These are phyloP conservation scores for Tuber borchii DNA, from an alignment of 495 filamentous ascomycete genomes.

Conservation along the genomic window DNA sequence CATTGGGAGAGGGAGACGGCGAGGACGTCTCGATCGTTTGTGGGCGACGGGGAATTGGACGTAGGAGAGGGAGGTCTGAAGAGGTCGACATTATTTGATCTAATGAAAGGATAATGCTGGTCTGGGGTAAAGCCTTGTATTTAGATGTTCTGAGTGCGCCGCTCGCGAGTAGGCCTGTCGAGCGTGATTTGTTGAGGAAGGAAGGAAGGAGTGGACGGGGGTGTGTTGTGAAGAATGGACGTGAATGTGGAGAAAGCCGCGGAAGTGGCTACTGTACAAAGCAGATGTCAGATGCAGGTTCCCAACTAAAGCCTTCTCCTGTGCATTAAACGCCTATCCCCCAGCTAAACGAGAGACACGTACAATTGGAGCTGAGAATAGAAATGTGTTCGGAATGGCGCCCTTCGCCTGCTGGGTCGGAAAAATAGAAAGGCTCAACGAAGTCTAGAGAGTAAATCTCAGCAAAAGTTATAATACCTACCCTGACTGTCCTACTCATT, in stretches of 20 bases:
- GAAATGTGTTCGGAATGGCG: neutral
- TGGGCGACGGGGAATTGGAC: conserved; percentile 67
- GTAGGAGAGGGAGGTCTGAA: conserved; percentile 54
- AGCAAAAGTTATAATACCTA: neutral
- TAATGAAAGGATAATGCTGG: neutral
- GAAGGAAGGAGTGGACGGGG: neutral
- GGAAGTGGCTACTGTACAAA: neutral
- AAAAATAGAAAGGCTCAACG: neutral
- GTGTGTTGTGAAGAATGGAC: conserved; percentile 3
- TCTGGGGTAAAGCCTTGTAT: neutral
- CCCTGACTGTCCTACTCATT: neutral
- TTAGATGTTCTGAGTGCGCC: neutral
- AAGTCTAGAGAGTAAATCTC: neutral
- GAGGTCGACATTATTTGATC: conserved; percentile 25
- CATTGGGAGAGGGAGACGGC: conserved; percentile 50
- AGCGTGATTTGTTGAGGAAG: neutral
- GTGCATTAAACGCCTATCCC: neutral
- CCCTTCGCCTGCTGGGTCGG: neutral
- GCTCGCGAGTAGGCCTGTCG: neutral
- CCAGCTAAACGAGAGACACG: neutral
- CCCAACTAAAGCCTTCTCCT: neutral
- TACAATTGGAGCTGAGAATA: neutral
- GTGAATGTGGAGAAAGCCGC: conserved; percentile 2
- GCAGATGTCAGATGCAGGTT: neutral
- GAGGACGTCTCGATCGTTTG: conserved; percentile 59